Evolutionary conservation across 306 rosid genomes (phyloP), one percentile per base, ranked within the genome.

Genomic region (Vigna trinervia): DNA sequence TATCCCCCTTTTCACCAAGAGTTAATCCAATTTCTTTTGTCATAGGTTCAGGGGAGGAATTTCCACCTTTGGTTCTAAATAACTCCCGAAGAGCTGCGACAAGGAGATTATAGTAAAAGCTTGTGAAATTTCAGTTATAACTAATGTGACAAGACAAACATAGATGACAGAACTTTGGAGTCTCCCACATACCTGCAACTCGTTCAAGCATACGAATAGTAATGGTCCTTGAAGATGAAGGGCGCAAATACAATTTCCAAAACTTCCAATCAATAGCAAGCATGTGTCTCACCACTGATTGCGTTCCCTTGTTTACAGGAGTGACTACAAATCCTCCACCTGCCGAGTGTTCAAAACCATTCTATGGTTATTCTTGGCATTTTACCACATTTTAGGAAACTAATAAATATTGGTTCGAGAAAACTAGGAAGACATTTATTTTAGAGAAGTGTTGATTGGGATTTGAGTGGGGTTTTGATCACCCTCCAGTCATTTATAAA

Each of bases 241-340:
- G 96, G 2, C 87, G 91, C 60, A 85, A 57, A 81, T 84, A 84
- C 47, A 89, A 74, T 77, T 90, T 94, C 98, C 98, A 94, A 61
- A 73, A 90, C 78, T 89, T 94, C 98, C 98, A 94, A 82, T 94
- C 96, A 71, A 94, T 65, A 26, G 98, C 86, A 88, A 94, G 97
- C 96, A 91, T 94, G 84, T 94, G 98, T 54, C 85, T 91, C 54
- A 94, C 96, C 28, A 91, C 81, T 5, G 98, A 88, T 12, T 85
- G 89, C 17, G 88, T 89, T 80, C 97, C 94, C 30, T 89, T 83
- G 83, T 83, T 86, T 22, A 86, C 87, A 23, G 98, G 98, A 81
- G 90, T 88, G 74, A 94, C 75, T 62, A 94, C 93, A 78, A 63
- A 94, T 80, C 98, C 98, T 84, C 98, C 98, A 82, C 98, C 98